Evolutionary conservation across 129 eudicot genomes (phyloP).

Genomic region (Pulicaria dysenterica): DNA sequence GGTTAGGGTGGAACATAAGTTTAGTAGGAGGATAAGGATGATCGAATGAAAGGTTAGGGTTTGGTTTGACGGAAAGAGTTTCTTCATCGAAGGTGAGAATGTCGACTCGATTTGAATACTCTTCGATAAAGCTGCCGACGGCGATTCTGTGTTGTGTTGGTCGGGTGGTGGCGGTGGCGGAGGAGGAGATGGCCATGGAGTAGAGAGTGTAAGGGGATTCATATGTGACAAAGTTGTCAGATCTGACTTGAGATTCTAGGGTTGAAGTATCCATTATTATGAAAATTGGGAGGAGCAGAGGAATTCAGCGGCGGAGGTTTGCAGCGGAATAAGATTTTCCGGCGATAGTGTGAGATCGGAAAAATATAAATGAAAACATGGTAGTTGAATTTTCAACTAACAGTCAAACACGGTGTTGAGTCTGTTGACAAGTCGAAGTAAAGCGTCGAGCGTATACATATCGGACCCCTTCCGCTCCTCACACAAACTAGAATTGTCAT

Average conservation of each 20-base stretch:
- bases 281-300: background rate
- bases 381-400: constrained; percentile 2
- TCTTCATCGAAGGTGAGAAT: constrained; percentile 56
- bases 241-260: constrained; percentile 42
- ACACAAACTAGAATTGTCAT: too few species aligned
- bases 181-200: constrained; percentile 64
- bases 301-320: background rate
- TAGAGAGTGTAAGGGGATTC: constrained; percentile 60
- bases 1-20: constrained; percentile 66
- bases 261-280: constrained; percentile 44
- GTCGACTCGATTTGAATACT: constrained; percentile 58
- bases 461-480: too few species aligned
- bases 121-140: constrained; percentile 79
- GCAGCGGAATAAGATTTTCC: constrained; percentile 19
- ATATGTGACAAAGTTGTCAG: constrained; percentile 44
- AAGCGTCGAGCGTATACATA: too few species aligned
- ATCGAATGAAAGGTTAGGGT: constrained; percentile 52
- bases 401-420: background rate
- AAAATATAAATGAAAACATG: background rate
- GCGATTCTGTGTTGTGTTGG: constrained; percentile 48
- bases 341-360: background rate
- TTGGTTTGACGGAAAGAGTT: constrained; percentile 39
- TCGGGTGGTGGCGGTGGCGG: constrained; percentile 30
- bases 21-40: constrained; percentile 90
- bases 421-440: background rate